Base-by-base conservation (phyloP, 2,329 filamentous ascomycete genomes). In the Westerdykella ornata region DNA sequence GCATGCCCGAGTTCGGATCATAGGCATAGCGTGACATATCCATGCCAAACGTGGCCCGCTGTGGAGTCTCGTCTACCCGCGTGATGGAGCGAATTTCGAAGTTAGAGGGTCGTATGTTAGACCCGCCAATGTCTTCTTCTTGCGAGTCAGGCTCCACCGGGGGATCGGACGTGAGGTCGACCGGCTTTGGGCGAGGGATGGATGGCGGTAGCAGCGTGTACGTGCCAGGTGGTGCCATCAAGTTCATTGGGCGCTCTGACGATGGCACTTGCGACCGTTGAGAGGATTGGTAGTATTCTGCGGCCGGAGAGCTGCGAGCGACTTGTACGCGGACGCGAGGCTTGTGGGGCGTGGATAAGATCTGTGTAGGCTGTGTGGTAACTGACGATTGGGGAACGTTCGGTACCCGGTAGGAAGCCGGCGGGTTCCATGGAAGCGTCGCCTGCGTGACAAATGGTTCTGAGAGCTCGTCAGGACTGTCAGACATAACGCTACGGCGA, bases 251-350 rank as follows among this genome's bases (percentile, higher is more conserved):
- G 15, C 48, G 43, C 33, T 53, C 52, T 38, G 55, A 33, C 8
- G 30, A 46, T 39, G 47, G 50, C 16, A 47, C 57, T 22, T 72
- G 63, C 15, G 54, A 50, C 34, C 46, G 42, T 22, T 68, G 62
- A n/a, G 70, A 65, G 44, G 77, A 76, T 8, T 58, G 53, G 18
- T 49, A 42, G 33, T 53, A 59, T 29, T 60, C 54, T 6, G 43
- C 26, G 9, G 82, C 74, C 2, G 88, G 89, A 1, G 90, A 96
- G 3, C 89, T 96, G n/a, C 87, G 86, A 20, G 84, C 82, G 3
- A 96, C 89, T 63, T 95, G 89, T 42, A 96, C 71, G 38, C 75
- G 60, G 29, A 73, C 17, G 37, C 47, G 22, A 63, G 48, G 26
- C 62, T 56, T 2, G 68, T 33, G 64, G 37, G 66, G 57, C 37